Base-by-base conservation (phyloP, 768 basidiomycete species). In the Coprinopsis marcescibilis region DNA sequence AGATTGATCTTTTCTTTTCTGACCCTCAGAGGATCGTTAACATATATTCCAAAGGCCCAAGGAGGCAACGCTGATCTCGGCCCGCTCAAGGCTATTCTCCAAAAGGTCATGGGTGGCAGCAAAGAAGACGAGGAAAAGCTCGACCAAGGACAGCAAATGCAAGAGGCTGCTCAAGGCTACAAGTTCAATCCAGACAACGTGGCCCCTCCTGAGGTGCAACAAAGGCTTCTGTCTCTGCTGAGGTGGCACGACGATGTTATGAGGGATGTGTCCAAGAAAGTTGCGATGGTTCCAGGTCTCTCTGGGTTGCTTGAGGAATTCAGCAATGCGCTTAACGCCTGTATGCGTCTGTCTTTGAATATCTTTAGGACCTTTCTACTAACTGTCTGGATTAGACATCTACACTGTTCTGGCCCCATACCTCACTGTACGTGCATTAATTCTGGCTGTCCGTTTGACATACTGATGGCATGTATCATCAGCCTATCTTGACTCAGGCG, bases 371-470 rank as follows among this genome's bases (percentile, higher is more conserved):
- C 46, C 38, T 41, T 52, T 25, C 15, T 42, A 20, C 25, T 37
- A 34, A n/a, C 25, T 24, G 24, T 11, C 19, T 21, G 23, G 39
- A 27, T 19, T 35, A 82, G 80, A 76, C 54, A 76, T 85, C 20
- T 83, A 81, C 58, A 81, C 81, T 10, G 67, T 83, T 25, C 62
- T 85, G 30, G 81, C 84, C 20, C 83, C 85, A 11, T 85, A 76
- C 52, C 55, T 82, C n/a, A 67, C 71, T 49, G 80, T 80, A 56
- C 17, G 71, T 59, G 1, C 12, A 10, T 27, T 10, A 20, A 13
- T 30, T 24, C n/a, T 26, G n/a, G 12, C 29, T 8, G 15, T 35
- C 33, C 17, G 10, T 32, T 23, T 17, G 40, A 17, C 15, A 8
- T 29, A 37, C 25, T 11, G 4, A 24, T 40, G 11, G 45, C n/a